Conservation (phyloP, 345 rosid genomes). For the Eucalyptus erythrocorys region DNA sequence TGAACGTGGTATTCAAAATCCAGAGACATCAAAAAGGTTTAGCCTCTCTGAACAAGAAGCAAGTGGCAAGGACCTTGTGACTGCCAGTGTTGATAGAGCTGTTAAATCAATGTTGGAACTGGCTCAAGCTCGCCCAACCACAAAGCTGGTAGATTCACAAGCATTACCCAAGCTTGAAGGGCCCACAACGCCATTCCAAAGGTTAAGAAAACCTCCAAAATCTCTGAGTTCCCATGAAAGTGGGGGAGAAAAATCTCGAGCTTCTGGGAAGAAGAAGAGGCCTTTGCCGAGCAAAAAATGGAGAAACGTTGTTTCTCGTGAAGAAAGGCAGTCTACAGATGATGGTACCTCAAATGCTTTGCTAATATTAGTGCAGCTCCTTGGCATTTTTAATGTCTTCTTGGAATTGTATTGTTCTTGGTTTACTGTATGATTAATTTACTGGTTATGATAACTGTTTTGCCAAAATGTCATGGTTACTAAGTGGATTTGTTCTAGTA, state of each 20-base stretch:
- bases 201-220: constrained; percentile 46
- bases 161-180: constrained; percentile 77
- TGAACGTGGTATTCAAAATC: constrained; percentile 75
- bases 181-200: constrained; percentile 63
- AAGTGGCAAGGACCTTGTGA: constrained; percentile 22
- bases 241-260: constrained; percentile 29
- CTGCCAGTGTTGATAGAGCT: constrained; percentile 47
- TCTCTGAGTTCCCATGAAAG: constrained; percentile 26
- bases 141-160: constrained; percentile 69
- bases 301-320: constrained; percentile 54
- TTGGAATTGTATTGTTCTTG: background rate
- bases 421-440: background rate
- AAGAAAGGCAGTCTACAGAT: constrained; percentile 36
- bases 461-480: background rate
- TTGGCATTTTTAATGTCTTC: background rate
- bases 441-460: background rate
- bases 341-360: constrained; percentile 33
- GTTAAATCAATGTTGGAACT: constrained; percentile 52
- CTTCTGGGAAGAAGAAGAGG: constrained; percentile 35
- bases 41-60: constrained; percentile 28
- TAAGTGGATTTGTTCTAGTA: background rate
- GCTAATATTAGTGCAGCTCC: background rate
- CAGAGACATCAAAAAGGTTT: constrained; percentile 28
- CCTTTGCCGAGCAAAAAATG: constrained; percentile 89
- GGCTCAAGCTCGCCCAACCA: constrained; percentile 75